These are phyloP conservation scores for Marasmius oreades DNA, from an alignment of 1,284 basidiomycete species.

Conservation along the genomic window DNA sequence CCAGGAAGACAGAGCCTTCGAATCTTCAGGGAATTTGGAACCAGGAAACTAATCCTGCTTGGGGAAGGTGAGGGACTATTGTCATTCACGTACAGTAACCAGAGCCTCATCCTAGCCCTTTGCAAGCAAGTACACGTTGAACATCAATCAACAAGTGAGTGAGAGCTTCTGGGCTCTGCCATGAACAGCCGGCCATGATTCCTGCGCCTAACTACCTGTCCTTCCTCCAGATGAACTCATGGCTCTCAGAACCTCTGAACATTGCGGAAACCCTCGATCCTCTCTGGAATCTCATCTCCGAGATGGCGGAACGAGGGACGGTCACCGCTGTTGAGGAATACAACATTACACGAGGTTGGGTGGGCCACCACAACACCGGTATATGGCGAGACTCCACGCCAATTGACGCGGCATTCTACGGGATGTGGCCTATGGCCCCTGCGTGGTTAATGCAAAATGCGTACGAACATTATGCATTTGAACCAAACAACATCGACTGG, in stretches of 20 bases:
- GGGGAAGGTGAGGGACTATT: conserved; percentile 15
- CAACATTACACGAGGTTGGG: conserved; percentile 15
- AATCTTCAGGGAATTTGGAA: conserved; percentile 20
- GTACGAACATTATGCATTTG: conserved; percentile 18
- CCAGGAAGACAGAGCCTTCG: conserved; percentile 14
- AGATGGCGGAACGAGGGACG: conserved; percentile 14
- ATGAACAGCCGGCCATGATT: too few relatives aligned
- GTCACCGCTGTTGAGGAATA: conserved; percentile 11
- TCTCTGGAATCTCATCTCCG: conserved; percentile 13
- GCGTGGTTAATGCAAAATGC: conserved; percentile 18
- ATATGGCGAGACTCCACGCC: conserved; percentile 11
- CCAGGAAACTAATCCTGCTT: conserved; percentile 12
- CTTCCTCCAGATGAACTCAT: conserved; percentile 13
- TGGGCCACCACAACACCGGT: conserved; percentile 11
- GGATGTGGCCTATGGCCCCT: conserved; percentile 18
- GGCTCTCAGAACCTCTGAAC: conserved; percentile 15
- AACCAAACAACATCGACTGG: conserved; percentile 15
- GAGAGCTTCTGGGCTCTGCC: background rate
- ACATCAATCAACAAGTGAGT: conserved; percentile 16
- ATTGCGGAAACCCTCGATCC: conserved; percentile 16
- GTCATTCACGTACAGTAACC: background rate
- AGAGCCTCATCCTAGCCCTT: background rate
- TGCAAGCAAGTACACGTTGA: conserved; percentile 14
- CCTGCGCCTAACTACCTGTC: background rate
- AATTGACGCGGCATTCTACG: conserved; percentile 20